A percentile compares a stretch with the other conserved stretches of the same genome.
Evolutionary conservation across 2,329 filamentous ascomycete genomes (phyloP).

Genomic region (Aspergillus candidus): DNA sequence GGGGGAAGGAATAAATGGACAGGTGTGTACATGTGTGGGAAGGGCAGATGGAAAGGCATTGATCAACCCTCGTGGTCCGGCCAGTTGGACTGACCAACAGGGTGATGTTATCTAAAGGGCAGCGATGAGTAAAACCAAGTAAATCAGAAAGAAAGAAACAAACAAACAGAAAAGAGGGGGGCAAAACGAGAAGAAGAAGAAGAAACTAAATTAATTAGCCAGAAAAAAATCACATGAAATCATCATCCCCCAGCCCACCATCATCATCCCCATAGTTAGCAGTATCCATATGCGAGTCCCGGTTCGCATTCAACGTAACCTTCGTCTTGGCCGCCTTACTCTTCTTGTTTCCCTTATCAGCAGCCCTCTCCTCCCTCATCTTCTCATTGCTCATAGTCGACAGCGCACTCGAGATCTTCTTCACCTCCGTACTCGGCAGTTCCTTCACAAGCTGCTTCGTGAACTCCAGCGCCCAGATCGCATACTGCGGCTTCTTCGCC

Average conservation of each 20-base stretch:
- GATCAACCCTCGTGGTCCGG: no score
- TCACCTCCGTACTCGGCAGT: slow-evolving; percentile 85
- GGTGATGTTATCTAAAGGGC: no score
- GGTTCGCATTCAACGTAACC: slow-evolving; percentile 65
- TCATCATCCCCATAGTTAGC: slow-evolving; percentile 65
- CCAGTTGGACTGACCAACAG: no score
- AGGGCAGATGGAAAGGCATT: background rate
- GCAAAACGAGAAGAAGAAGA: slow-evolving; percentile 9
- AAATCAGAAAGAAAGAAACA: background rate
- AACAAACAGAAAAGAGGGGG: background rate
- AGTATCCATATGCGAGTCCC: slow-evolving; percentile 56
- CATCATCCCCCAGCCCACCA: slow-evolving; percentile 67
- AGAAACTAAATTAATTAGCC: slow-evolving; percentile 3
- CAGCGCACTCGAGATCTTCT: slow-evolving; percentile 83
- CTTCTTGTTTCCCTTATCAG: slow-evolving; percentile 95
- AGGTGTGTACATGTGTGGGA: background rate
- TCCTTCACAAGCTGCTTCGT: slow-evolving; percentile 81
- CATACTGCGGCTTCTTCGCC: slow-evolving; percentile 83
- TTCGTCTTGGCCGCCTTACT: slow-evolving; percentile 95
- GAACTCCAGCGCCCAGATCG: slow-evolving; percentile 86
- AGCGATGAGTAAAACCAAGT: no score
- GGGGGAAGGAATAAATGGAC: background rate
- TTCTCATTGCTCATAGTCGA: slow-evolving; percentile 96
- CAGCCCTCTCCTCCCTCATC: slow-evolving; percentile 95
- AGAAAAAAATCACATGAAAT: slow-evolving; percentile 40